Evolutionary conservation across 768 basidiomycete genomes (phyloP), one percentile per base, ranked within the genome.

Genomic region (Auricularia sp.): DNA sequence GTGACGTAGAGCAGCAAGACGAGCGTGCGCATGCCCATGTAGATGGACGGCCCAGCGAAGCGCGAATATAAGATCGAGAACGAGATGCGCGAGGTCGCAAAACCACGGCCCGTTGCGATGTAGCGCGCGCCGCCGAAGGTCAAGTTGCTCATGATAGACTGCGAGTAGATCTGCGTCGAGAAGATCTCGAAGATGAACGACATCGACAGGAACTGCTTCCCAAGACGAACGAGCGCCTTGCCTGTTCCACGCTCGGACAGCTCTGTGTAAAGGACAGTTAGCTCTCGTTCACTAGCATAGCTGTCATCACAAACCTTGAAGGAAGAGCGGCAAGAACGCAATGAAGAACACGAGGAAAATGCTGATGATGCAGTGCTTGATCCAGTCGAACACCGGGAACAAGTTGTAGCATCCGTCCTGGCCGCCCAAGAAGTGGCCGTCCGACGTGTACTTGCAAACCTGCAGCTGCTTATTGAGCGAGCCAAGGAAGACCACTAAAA

Each of bases 321-420:
- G 79, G 84, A 97, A 97, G 37, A 98, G 80, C 0, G 94, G 94
- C 71, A 98, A 78, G 81, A 95, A 97, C 5, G 94, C 85, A 64
- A 98, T 98, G 86, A 95, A 87, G 81, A 98, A 98, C 67, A 99
- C 97, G 77, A 99, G 80, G 83, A 98, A 94, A 73, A 98, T 96
- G 77, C 91, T 94, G 77, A 96, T 91, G 78, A 99, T 96, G 75
- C 94, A 95, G 61, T 90, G 91, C 71, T 88, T 82, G 73, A 98
- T 96, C 97, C 97, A 99, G 64, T 88, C 82, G 75, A 91, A 98
- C 65, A 97, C 93, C 6, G 95, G 96, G 3, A 83, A 81, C 61
- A 99, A 83, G 75, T 97, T 94, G 79, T 98, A 98, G 76, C 97
- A 99, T 35, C 95, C 96, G 11, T 81, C 78, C 75, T 91, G 87